Evolutionary conservation across 1,284 basidiomycete genomes (phyloP).

Genomic region (Leccinum pachyderme): DNA sequence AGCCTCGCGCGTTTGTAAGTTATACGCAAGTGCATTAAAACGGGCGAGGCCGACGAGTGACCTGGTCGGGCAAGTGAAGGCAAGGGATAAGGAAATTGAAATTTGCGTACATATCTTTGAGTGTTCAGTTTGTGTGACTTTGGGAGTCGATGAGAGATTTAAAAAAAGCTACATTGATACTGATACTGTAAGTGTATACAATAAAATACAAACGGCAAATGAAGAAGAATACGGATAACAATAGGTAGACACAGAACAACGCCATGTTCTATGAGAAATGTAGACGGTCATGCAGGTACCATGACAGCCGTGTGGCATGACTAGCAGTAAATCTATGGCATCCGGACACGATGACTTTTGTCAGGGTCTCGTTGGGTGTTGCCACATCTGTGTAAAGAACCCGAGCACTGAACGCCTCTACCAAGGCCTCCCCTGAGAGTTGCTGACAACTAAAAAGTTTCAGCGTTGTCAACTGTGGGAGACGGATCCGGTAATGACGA

Average conservation of each 20-base stretch:
- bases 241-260: not conserved
- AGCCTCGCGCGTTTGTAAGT: conserved; percentile 9
- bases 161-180: not conserved
- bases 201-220: not conserved
- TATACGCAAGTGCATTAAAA: too few relatives aligned
- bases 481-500: conserved; percentile 36
- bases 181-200: not conserved
- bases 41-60: too few relatives aligned
- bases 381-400: conserved; percentile 45
- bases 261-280: conserved; percentile 23
- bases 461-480: conserved; percentile 53
- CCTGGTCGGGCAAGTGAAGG: too few relatives aligned
- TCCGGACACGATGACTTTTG: conserved; percentile 25
- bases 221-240: conserved; percentile 9
- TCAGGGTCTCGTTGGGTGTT: conserved; percentile 30
- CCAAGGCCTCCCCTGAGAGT: conserved; percentile 55
- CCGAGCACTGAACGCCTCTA: conserved; percentile 49
- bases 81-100: too few relatives aligned
- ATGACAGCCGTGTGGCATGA: conserved; percentile 26
- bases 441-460: conserved; percentile 61
- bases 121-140: too few relatives aligned
- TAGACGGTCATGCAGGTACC: conserved; percentile 26
- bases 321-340: conserved; percentile 23
- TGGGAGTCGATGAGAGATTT: too few relatives aligned
- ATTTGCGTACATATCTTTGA: too few relatives aligned